Evolutionary conservation across 2,329 filamentous ascomycete species (phyloP).

Genomic region (Arthrobotrys entomopaga): DNA sequence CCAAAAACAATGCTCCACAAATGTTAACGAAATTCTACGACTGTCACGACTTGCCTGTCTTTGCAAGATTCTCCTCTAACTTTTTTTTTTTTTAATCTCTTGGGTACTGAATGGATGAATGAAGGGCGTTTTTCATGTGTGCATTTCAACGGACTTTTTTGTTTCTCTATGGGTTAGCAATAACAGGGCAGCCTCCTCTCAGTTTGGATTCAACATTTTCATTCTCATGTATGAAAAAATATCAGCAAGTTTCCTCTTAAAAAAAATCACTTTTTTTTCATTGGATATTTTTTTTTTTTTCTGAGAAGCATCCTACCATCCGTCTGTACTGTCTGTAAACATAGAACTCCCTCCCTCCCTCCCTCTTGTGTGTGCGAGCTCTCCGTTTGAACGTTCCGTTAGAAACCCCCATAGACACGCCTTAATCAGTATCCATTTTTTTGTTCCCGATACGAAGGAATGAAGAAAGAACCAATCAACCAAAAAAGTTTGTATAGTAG

Average conservation of each 20-base stretch:
- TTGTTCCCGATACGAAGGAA: not conserved
- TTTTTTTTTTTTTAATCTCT: slow-evolving; percentile 10
- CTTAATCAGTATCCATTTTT: not conserved
- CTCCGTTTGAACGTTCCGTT: slow-evolving; percentile 20
- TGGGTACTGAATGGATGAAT: slow-evolving; percentile 20
- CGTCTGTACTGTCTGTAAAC: too few species aligned
- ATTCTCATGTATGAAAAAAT: slow-evolving; percentile 29
- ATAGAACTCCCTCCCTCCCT: too few species aligned
- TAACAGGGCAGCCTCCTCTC: slow-evolving; percentile 12
- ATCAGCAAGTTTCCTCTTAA: not conserved
- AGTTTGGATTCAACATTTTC: slow-evolving; percentile 34
- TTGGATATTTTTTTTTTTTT: not conserved
- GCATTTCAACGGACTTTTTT: not conserved
- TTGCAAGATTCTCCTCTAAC: not conserved
- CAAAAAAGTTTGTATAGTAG: slow-evolving; percentile 27
- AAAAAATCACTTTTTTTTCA: slow-evolving; percentile 1
- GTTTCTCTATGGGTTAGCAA: not conserved
- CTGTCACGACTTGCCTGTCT: slow-evolving; percentile 36
- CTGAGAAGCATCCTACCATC: not conserved
- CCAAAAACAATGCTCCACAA: slow-evolving; percentile 30
- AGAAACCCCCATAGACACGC: slow-evolving; percentile 11
- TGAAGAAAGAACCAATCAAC: slow-evolving; percentile 13
- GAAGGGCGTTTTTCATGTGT: slow-evolving; percentile 14
- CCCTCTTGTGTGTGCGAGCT: slow-evolving; percentile 11
- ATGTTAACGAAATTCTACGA: slow-evolving; percentile 47